A percentile compares a stretch with the other conserved stretches of the same genome.
These are phyloP conservation scores for Starmerella apis DNA, from an alignment of 805 yeast genomes.

Conservation along the genomic window DNA sequence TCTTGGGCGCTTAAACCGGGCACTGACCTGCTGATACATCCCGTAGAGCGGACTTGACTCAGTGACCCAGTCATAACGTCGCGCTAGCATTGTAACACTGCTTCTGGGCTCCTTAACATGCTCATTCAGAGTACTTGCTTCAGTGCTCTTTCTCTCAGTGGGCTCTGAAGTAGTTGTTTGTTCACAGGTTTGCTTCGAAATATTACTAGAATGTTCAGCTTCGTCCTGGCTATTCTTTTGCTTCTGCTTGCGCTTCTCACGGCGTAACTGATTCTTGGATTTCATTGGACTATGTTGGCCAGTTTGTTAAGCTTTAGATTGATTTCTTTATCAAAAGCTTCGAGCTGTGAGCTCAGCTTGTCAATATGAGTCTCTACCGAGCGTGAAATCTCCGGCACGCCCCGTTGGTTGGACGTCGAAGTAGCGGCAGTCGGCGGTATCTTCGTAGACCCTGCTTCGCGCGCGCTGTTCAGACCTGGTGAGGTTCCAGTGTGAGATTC, in stretches of 20 bases:
- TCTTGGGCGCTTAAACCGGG: conserved; percentile 14
- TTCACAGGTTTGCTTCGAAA: no score
- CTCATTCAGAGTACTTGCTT: no score
- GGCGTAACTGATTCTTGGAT: conserved; percentile 9
- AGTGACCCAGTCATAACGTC: conserved; percentile 15
- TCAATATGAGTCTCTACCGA: conserved; percentile 19
- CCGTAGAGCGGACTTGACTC: conserved; percentile 15
- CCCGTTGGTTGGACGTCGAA: conserved; percentile 1
- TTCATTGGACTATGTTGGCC: conserved; percentile 5
- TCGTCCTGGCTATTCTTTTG: background rate
- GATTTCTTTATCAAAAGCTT: conserved; percentile 20
- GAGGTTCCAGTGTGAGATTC: background rate
- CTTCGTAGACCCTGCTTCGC: background rate
- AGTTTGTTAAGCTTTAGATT: conserved; percentile 19
- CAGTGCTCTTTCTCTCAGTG: no score
- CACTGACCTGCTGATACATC: conserved; percentile 16
- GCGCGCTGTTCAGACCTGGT: background rate
- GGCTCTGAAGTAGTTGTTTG: no score
- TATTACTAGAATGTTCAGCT: background rate
- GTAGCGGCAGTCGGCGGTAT: background rate
- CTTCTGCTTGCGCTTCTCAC: conserved; percentile 11
- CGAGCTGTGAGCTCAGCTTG: conserved; percentile 16
- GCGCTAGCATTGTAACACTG: conserved; percentile 11
- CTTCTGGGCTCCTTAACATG: background rate
- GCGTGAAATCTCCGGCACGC: conserved; percentile 20